Evolutionary conservation across 2,329 filamentous ascomycete species (phyloP), one percentile per base, ranked within the genome.

Genomic region (Xylariaceae sp.): DNA sequence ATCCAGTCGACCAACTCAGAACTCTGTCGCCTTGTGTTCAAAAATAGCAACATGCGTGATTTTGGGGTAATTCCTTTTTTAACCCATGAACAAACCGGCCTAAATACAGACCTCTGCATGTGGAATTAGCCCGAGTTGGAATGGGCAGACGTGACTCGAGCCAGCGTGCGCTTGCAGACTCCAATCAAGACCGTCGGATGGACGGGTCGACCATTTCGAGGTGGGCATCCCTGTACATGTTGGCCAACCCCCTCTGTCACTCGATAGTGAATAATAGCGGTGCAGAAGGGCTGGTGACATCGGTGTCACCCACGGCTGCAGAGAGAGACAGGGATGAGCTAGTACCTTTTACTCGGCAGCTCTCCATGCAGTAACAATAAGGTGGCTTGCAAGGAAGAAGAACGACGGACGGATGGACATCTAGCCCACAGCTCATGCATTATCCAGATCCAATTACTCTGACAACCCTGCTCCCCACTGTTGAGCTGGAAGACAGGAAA

Each of bases 141-240:
- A 55, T 56, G 49, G 41, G 54, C 34, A 56, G 53, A 56, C 49
- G 58, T 59, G 56, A 56, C 55, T 55, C 46, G 50, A 55, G 49
- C 52, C 51, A 52, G 55, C 51, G 50, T 74, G 72, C 71, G 72
- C 72, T 74, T 73, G 71, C 60, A 67, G 60, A 60, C 60, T 55
- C 72, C 71, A 74, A 74, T 74, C 61, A 67, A 61, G 57, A 55
- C 55, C 60, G 60, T 55, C 54, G 55, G 51, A 55, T 58, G 48
- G 46, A 56, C 57, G 60, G 58, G 53, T 47, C 52, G 48, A 37
- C 48, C 45, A 53, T 47, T 46, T 56, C 54, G 50, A 58, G 55
- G 57, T 57, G 52, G 53, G 58, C 52, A 55, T 58, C 42, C 53
- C 44, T 52, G 48, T 56, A 53, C 51, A 53, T 53, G 47, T 53